phyloP scores from a whole-genome alignment of 306 rosid genomes.

The Cucumis cinereus region DNA sequence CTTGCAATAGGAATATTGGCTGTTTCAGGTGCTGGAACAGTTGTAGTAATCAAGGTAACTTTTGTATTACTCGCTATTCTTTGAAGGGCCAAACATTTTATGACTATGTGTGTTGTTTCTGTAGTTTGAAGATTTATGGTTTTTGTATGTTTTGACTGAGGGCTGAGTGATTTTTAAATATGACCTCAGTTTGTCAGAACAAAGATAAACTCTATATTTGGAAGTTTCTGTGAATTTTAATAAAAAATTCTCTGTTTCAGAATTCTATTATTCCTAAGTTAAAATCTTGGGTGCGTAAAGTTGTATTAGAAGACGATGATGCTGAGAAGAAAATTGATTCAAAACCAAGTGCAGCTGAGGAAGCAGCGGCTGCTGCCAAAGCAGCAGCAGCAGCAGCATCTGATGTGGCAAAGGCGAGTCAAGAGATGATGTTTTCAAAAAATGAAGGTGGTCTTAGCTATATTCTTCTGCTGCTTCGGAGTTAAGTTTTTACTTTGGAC shows the following conservation, averaged over 20 bases:
- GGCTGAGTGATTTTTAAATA: neutral
- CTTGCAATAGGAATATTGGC: constrained; percentile 61
- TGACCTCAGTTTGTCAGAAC: neutral
- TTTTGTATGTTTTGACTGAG: neutral
- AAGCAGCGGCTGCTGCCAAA: constrained; percentile 79
- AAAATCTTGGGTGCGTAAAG: constrained; percentile 86
- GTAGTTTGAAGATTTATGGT: neutral
- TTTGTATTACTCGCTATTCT: neutral
- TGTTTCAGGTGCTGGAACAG: constrained; percentile 80
- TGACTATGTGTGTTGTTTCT: neutral
- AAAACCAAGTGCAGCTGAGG: constrained; percentile 67
- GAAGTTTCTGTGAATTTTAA: constrained; percentile 14
- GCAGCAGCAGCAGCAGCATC: constrained; percentile 94
- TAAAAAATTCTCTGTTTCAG: constrained; percentile 33
- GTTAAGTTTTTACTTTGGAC: neutral
- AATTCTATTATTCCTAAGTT: constrained; percentile 71
- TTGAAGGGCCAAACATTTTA: neutral
- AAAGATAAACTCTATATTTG: neutral
- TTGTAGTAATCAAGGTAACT: constrained; percentile 68
- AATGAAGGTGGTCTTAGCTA: constrained; percentile 45
- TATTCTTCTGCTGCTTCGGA: neutral
- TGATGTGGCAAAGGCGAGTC: constrained; percentile 83
- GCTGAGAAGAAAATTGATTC: constrained; percentile 22
- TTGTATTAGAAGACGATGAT: constrained; percentile 53
- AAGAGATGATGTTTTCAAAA: constrained; percentile 61